These are phyloP conservation scores for Inga laurina DNA, from an alignment of 306 rosid genomes.

Conservation along the genomic window DNA sequence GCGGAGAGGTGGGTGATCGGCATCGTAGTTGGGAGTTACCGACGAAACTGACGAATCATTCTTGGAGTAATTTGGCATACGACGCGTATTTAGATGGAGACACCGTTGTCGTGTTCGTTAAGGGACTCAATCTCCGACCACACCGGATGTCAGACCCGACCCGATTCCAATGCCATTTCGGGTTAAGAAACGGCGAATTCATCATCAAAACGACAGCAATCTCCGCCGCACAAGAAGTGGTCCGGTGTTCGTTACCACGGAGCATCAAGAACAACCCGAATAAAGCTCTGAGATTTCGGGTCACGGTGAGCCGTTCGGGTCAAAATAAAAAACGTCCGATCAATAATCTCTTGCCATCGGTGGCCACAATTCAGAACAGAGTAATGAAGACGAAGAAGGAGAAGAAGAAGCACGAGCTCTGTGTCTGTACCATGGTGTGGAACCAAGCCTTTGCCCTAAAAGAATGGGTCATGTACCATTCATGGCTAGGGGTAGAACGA, in stretches of 20 bases:
- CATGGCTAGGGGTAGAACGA: constrained; percentile 89
- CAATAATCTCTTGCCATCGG: constrained; percentile 58
- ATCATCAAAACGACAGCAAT: constrained; percentile 57
- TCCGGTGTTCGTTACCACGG: constrained; percentile 74
- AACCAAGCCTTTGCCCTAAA: constrained; percentile 77
- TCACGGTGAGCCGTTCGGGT: constrained; percentile 51
- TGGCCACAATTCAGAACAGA: constrained; percentile 49
- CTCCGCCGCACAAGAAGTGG: constrained; percentile 83
- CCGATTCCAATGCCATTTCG: constrained; percentile 68
- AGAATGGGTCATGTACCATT: constrained; percentile 93
- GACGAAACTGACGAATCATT: constrained; percentile 38
- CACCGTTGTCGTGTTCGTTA: constrained; percentile 72
- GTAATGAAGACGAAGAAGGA: constrained; percentile 24
- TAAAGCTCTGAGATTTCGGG: constrained; percentile 59
- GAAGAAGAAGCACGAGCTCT: constrained; percentile 66
- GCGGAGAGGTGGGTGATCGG: constrained; percentile 39
- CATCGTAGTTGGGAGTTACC: constrained; percentile 32
- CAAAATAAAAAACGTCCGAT: constrained; percentile 38
- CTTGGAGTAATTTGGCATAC: constrained; percentile 77
- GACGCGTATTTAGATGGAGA: constrained; percentile 78
- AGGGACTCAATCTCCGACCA: constrained; percentile 85
- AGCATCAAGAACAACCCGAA: constrained; percentile 45
- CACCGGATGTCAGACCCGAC: constrained; percentile 81
- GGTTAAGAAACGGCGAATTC: constrained; percentile 36
- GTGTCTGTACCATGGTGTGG: constrained; percentile 96